Evolutionary conservation across 192 early-diverging fungal genomes (phyloP), one percentile per base, ranked within the genome.

Genomic region (Dimargaris cristalligena): DNA sequence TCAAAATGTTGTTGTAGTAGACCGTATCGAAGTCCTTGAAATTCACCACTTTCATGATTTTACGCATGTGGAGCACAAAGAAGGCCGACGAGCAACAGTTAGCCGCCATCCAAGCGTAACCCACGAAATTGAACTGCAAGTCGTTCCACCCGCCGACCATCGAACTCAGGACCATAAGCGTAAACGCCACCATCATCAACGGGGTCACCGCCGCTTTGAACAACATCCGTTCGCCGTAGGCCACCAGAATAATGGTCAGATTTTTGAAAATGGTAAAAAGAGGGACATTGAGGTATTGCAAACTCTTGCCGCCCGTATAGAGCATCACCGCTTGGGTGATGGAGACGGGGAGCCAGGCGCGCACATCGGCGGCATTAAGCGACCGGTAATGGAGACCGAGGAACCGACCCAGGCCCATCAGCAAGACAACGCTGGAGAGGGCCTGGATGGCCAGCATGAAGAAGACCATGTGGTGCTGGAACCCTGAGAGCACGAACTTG

Each of bases 21-120:
- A 99, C 91, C 4, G 93, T 97, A 69, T 99, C 95, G 72, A 92
- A 94, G 65, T 99, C 95, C 70, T 91, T 91, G 63, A 99, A 99
- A 60, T 81, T 80, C 60, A 90, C 85, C 61, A 84, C 70, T 74
- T 85, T 88, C 67, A 93, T 91, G 59, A 83, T 80, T 69, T 80
- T 78, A 70, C 93, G 88, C 87, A 99, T 90, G 60, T 87, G 80
- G 60, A 99, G 73, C 10, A 89, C 82, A 71, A 87, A 94, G 18
- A 80, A 77, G 10, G 92, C 90, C 9, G 91, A 88, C 18, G 89
- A 81, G 22, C 91, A 48, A 68, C 95, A 99, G 75, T 99, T 99
- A 55, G 71, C 52, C 22, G 81, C 74, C 91, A 99, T 97, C 95
- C 95, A 89, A 31, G 80, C 68, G 60, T 89, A 91, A 23, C 85